Base-by-base conservation (phyloP, 2,329 filamentous ascomycete genomes). In the Scytalidium lignicola region DNA sequence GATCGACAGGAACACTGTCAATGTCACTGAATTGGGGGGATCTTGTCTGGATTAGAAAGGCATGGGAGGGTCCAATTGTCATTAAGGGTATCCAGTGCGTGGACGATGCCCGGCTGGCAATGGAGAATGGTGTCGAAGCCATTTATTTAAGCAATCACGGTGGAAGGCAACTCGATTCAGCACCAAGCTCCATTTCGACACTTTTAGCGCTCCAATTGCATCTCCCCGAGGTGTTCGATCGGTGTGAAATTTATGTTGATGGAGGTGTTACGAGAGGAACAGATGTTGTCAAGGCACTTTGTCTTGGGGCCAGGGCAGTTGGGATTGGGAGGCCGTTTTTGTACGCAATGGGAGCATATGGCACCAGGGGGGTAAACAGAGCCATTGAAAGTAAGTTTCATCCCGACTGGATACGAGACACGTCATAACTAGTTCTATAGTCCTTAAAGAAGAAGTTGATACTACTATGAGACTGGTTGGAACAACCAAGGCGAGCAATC, bases 71-170 rank as follows among this genome's bases (percentile, higher is more conserved):
- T n/a, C 59, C 55, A 2, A 47, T 62, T 18, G 51, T 63, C 13
- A 28, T 88, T 29, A 88, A 88, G 65, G 84, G 84, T 0, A 78
- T 89, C n/a, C 83, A 88, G 67, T 78, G 75, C 20, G 77, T 79
- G 0, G 69, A 70, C 18, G 85, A 83, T 57, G 78, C 79, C 0
- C 68, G 68, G 15, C 57, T 70, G 32, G 78, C 79, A 0, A 69
- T 74, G 47, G 62, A 74, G 42, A 63, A 69, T 47, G 76, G 76
- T 0, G 67, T 76, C 42, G 71, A 79, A 50, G 78, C 78, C 1
- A 76, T 82, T 43, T 62, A 80, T 50, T 55, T 83, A 28, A 79
- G 74, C 52, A 83, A 82, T 52, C 79, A 82, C 48, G 79, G 79
- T 17, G 79, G 79, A 2, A 67, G 79, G 22, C 75, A 77, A 23